Evolutionary conservation across 768 basidiomycete species (phyloP), one percentile per base, ranked within the genome.

Genomic region (Gyrodon lividus): DNA sequence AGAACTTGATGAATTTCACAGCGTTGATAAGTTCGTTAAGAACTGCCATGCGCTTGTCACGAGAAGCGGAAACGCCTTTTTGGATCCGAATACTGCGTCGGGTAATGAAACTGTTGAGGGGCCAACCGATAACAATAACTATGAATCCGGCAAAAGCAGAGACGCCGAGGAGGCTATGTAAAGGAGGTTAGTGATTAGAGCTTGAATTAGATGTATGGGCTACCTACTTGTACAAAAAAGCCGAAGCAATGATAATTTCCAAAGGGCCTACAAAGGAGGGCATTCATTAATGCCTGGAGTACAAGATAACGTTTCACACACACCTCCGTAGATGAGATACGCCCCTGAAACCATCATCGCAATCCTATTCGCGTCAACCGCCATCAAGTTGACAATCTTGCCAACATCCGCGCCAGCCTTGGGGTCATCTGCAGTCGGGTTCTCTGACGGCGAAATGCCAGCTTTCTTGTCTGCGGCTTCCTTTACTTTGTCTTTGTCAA

Each of bases 371-470:
- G 84, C 83, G 63, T 92, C 89, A 6, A 81, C 83, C 13, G 88
- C 83, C 91, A 95, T 95, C 31, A 94, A 70, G 57, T 92, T 91
- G 48, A 94, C 89, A 46, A 95, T 90, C 66, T 94, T 93, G 12
- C 93, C 93, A 12, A 89, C 77, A 64, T 92, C 89, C 7, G 93
- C 93, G 14, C 90, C 88, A 0, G 86, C 79, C 58, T 81, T 86
- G 1, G 84, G 80, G 26, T 89, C 74, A 52, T 72, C 71, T 46
- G 55, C 63, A 38, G 59, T 51, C 14, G 61, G 30, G 44, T 67
- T 61, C 70, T 77, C 43, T 4, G 58, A 50, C 7, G 52, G 35
- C 4, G 45, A 14, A 22, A 47, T 4, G 16, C 61, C 64, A 7
- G 58, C 54, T 28, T 58, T 64, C 24, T 54, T 65, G 17, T 57